Conservation (phyloP, 1,284 basidiomycete genomes). For the Papiliotrema flavescens region DNA sequence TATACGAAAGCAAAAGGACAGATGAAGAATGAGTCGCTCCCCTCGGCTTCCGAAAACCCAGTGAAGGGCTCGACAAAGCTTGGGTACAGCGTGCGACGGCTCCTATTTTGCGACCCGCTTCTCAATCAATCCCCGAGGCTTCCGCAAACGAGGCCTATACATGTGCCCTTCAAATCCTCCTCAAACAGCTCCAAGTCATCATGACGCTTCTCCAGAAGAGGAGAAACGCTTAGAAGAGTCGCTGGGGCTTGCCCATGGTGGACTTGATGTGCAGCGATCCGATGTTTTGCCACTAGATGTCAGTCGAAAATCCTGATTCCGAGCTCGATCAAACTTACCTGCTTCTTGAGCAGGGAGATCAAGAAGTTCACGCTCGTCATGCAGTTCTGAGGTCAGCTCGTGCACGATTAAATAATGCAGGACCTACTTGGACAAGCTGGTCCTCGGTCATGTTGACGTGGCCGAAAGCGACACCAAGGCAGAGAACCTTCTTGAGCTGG, state of each 20-base stretch:
- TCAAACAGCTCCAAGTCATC: background rate
- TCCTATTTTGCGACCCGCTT: constrained; percentile 38
- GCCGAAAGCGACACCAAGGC: constrained; percentile 97
- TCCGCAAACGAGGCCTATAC: background rate
- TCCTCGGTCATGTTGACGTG: constrained; percentile 98
- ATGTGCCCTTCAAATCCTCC: background rate
- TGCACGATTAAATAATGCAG: no score
- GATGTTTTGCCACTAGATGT: constrained; percentile 93
- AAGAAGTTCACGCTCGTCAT: constrained; percentile 99
- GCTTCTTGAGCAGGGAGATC: constrained; percentile 98
- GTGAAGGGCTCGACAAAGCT: constrained; percentile 45
- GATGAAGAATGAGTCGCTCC: constrained; percentile 33
- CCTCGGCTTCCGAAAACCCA: constrained; percentile 48
- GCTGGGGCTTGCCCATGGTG: constrained; percentile 98
- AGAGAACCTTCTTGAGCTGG: constrained; percentile 99
- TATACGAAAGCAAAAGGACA: background rate
- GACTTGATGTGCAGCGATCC: constrained; percentile 98
- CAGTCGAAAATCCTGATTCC: constrained; percentile 2
- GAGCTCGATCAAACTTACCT: constrained; percentile 19
- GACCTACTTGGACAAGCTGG: constrained; percentile 64
- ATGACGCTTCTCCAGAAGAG: background rate
- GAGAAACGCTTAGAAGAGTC: constrained; percentile 67
- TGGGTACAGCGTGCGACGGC: constrained; percentile 53
- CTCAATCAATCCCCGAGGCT: background rate
- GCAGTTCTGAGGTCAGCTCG: constrained; percentile 62